Evolutionary conservation across 2,329 filamentous ascomycete species (phyloP).

Genomic region (Ascochyta viciae-villosae): DNA sequence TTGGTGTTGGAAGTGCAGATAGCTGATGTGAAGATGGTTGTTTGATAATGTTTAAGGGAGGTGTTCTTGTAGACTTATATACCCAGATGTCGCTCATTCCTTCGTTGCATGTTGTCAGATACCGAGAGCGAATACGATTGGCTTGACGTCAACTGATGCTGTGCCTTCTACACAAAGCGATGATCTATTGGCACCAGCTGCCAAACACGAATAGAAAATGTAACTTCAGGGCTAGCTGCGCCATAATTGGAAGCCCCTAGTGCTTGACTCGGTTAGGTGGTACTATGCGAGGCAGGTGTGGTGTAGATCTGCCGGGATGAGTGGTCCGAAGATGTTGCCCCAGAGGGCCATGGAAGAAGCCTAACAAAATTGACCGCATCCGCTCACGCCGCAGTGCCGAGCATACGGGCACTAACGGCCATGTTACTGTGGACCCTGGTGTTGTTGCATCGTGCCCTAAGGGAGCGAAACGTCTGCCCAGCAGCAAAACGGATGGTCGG

Average conservation of each 20-base stretch:
- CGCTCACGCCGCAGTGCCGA: neutral
- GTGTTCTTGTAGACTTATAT: conserved; percentile 2
- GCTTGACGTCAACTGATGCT: conserved; percentile 10
- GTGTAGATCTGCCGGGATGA: conserved; percentile 7
- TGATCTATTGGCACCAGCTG: neutral
- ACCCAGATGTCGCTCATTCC: neutral
- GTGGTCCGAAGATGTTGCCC: neutral
- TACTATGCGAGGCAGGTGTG: neutral
- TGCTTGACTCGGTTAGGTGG: neutral
- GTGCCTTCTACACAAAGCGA: neutral
- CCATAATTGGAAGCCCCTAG: conserved; percentile 2
- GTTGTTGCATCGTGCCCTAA: conserved; percentile 1
- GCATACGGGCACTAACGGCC: neutral
- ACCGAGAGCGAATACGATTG: conserved; percentile 7
- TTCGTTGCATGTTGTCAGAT: neutral
- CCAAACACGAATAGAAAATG: neutral
- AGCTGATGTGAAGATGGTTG: conserved; percentile 10
- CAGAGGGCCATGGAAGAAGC: neutral
- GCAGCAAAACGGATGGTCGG: neutral
- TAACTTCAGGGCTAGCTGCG: neutral
- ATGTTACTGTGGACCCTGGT: neutral
- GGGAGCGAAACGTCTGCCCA: conserved; percentile 2
- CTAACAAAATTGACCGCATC: neutral
- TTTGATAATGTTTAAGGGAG: conserved; percentile 5
- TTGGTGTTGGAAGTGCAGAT: conserved; percentile 1